These are phyloP conservation scores for Leucocoprinus leucothites DNA, from an alignment of 768 basidiomycete genomes.

Conservation along the genomic window DNA sequence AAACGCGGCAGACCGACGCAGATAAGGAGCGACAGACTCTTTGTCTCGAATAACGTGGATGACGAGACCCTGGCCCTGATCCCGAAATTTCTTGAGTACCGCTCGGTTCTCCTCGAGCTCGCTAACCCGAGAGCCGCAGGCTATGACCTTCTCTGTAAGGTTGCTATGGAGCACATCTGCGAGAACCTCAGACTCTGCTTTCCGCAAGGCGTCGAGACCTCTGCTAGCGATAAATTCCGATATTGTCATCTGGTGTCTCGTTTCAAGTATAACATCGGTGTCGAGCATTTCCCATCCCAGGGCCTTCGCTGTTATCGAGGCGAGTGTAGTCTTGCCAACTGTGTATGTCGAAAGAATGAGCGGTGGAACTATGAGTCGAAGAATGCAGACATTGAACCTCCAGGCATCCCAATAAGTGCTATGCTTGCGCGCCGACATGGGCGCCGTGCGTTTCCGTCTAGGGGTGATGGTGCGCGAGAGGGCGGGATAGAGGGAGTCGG, in stretches of 20 bases:
- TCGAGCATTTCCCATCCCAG: constrained; percentile 61
- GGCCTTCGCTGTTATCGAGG: constrained; percentile 55
- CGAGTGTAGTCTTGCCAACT: constrained; percentile 74
- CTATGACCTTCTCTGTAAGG: constrained; percentile 57
- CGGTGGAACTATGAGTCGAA: background rate
- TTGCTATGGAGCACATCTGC: constrained; percentile 48
- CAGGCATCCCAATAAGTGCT: constrained; percentile 78
- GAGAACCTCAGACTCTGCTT: constrained; percentile 59
- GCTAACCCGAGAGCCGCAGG: constrained; percentile 75
- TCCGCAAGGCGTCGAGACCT: constrained; percentile 74
- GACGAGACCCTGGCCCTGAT: constrained; percentile 53
- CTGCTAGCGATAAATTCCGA: constrained; percentile 55
- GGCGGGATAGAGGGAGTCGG: constrained; percentile 1
- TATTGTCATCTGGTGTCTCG: constrained; percentile 43
- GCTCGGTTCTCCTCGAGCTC: constrained; percentile 65
- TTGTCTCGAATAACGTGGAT: constrained; percentile 74
- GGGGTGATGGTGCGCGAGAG: constrained; percentile 14
- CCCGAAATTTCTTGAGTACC: constrained; percentile 48
- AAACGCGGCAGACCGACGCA: constrained; percentile 54
- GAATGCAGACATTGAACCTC: constrained; percentile 29
- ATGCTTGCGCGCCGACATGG: constrained; percentile 29
- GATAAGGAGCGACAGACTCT: constrained; percentile 63
- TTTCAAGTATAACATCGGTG: constrained; percentile 60
- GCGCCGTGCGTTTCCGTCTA: constrained; percentile 9
- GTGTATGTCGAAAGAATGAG: background rate